A percentile compares a stretch with the other conserved stretches of the same genome.
phyloP scores from a whole-genome alignment of 768 basidiomycete species.

The Mycena epipterygia region DNA sequence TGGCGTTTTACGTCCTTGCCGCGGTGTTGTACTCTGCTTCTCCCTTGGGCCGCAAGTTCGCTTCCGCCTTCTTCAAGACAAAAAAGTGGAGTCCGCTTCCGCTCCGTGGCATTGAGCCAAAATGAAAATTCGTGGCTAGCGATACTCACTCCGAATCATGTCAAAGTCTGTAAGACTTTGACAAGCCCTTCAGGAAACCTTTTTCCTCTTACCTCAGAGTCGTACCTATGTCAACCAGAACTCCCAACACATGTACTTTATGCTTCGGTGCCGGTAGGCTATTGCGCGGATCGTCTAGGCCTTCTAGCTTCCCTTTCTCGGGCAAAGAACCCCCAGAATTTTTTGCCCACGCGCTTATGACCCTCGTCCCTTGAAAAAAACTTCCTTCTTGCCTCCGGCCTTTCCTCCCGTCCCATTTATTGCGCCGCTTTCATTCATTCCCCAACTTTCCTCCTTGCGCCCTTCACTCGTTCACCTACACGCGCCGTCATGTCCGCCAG shows the following conservation, averaged over 20 bases:
- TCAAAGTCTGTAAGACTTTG: not conserved
- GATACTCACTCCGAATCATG: not conserved
- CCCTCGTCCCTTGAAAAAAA: constrained; percentile 21
- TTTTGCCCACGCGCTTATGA: constrained; percentile 13
- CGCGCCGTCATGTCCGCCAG: constrained; percentile 32
- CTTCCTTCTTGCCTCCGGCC: constrained; percentile 11
- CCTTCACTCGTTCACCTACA: constrained; percentile 25
- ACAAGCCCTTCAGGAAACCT: not conserved
- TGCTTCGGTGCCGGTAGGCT: constrained; percentile 28
- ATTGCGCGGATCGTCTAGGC: constrained; percentile 27
- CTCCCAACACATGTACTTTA: constrained; percentile 2
- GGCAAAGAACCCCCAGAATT: constrained; percentile 10
- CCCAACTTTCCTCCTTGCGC: constrained; percentile 11
- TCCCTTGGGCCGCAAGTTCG: constrained; percentile 21
- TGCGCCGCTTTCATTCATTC: constrained; percentile 13
- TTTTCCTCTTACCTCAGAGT: constrained; percentile 14
- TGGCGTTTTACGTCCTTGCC: constrained; percentile 29
- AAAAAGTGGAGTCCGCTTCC: not conserved
- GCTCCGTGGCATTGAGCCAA: not conserved
- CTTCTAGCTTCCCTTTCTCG: constrained; percentile 19
- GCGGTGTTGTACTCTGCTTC: constrained; percentile 16
- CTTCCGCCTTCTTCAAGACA: not conserved
- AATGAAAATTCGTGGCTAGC: too few species aligned
- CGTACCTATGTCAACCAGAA: constrained; percentile 30
- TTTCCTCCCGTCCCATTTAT: constrained; percentile 26